These are phyloP conservation scores for Elaeagnus macrophylla DNA, from an alignment of 306 rosid genomes.

Conservation along the genomic window DNA sequence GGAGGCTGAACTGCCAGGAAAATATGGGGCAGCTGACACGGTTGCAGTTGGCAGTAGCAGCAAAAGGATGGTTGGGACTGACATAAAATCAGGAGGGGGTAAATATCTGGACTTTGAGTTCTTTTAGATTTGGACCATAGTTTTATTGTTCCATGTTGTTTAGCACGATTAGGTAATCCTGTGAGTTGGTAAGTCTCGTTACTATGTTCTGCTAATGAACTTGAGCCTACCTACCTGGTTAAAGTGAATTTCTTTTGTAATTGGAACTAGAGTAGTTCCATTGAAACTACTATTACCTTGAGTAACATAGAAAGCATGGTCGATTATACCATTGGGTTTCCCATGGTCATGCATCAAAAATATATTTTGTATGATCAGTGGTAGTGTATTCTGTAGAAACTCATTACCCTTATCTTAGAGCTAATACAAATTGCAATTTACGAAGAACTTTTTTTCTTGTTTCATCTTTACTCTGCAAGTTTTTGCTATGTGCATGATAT, in stretches of 20 bases:
- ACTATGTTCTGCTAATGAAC: slow-evolving; percentile 25
- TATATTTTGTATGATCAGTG: background rate
- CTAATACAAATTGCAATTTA: slow-evolving; percentile 1
- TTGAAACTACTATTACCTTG: no score
- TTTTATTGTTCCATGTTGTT: slow-evolving; percentile 30
- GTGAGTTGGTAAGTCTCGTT: slow-evolving; percentile 24
- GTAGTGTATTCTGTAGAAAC: slow-evolving; percentile 5
- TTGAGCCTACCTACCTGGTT: slow-evolving; percentile 17
- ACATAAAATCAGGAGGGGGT: slow-evolving; percentile 73
- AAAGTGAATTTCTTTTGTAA: slow-evolving; percentile 24
- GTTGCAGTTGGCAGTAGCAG: slow-evolving; percentile 53
- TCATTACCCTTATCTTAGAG: background rate
- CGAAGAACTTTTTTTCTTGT: background rate
- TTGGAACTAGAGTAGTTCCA: slow-evolving; percentile 11
- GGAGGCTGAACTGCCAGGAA: slow-evolving; percentile 50
- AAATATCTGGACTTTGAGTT: slow-evolving; percentile 93
- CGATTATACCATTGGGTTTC: no score
- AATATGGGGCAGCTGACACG: slow-evolving; percentile 47
- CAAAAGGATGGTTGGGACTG: slow-evolving; percentile 53
- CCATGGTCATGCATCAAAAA: background rate
- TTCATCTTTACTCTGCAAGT: background rate
- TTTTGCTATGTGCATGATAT: background rate
- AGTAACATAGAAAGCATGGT: no score
- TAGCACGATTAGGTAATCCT: slow-evolving; percentile 25
- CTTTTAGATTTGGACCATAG: slow-evolving; percentile 50